These are phyloP conservation scores for Emergomyces orientalis DNA, from an alignment of 2,329 filamentous ascomycete species.

Conservation along the genomic window DNA sequence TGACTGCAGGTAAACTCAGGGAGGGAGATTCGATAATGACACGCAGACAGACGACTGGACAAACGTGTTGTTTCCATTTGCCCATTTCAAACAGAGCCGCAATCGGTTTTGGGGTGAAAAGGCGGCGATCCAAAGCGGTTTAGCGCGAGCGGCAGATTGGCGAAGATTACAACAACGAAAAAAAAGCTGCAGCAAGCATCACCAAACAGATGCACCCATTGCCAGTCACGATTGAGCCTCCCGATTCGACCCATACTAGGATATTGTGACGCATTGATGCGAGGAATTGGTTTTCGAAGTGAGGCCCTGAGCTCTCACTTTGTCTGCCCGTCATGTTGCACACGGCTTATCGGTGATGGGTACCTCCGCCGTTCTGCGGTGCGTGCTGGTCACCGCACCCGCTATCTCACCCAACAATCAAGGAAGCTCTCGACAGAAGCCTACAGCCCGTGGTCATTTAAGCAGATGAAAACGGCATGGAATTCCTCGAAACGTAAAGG, in stretches of 20 bases:
- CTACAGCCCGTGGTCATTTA: not conserved
- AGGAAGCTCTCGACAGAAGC: not conserved
- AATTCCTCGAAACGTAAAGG: constrained; percentile 20
- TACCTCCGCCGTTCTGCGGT: not conserved
- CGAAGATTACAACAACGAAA: not conserved
- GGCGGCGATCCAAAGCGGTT: constrained; percentile 7
- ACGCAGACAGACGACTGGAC: not conserved
- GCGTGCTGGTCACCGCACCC: not conserved
- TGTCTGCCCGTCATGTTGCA: constrained; percentile 20
- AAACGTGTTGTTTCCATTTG: not conserved
- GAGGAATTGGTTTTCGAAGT: constrained; percentile 18
- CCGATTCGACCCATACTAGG: not conserved
- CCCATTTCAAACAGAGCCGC: not conserved
- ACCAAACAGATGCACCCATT: not conserved
- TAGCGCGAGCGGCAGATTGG: constrained; percentile 8
- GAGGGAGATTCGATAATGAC: not conserved
- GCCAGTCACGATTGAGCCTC: not conserved
- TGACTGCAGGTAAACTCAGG: not conserved
- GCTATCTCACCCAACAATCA: not conserved
- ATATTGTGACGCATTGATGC: constrained; percentile 17
- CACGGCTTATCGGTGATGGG: constrained; percentile 13
- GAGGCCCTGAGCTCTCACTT: constrained; percentile 25
- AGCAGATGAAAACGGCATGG: constrained; percentile 20
- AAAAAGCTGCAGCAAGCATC: not conserved
- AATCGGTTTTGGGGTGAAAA: not conserved